Percentiles rank a stretch among this genome's conserved stretches.
phyloP scores from a whole-genome alignment of 352 stramenopile species.

The Globisporangium irregulare region DNA sequence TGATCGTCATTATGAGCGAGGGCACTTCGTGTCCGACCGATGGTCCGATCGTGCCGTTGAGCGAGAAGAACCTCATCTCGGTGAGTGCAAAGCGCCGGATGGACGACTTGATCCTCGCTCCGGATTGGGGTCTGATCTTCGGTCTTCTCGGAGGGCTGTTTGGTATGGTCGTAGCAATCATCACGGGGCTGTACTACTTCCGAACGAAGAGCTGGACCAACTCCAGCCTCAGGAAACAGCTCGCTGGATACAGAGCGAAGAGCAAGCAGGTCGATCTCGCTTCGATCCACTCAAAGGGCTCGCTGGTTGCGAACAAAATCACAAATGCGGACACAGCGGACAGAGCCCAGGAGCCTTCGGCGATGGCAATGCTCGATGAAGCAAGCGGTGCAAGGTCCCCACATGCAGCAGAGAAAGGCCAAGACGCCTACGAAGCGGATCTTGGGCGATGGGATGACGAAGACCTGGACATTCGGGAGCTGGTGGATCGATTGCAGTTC shows the following conservation, averaged over 20 bases:
- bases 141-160: slow-evolving; percentile 76
- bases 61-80: slow-evolving; percentile 82
- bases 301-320: slow-evolving; percentile 41
- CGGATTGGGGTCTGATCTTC: slow-evolving; percentile 85
- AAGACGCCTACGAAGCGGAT: slow-evolving; percentile 41
- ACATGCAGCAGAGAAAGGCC: neutral
- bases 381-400: neutral
- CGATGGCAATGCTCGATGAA: slow-evolving; percentile 8
- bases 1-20: slow-evolving; percentile 83
- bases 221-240: slow-evolving; percentile 27
- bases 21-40: slow-evolving; percentile 76
- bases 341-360: neutral
- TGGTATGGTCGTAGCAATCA: slow-evolving; percentile 68
- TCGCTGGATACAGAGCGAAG: slow-evolving; percentile 44
- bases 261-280: slow-evolving; percentile 54
- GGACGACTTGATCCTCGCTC: slow-evolving; percentile 83
- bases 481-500: slow-evolving; percentile 72
- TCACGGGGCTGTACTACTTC: slow-evolving; percentile 81
- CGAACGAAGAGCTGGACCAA: slow-evolving; percentile 78
- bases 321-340: neutral
- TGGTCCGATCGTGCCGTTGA: slow-evolving; percentile 80
- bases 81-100: slow-evolving; percentile 75
- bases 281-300: slow-evolving; percentile 70
- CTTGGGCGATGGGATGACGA: slow-evolving; percentile 72
- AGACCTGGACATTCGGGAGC: slow-evolving; percentile 66